phyloP scores from a whole-genome alignment of 345 rosid genomes.

The Geranium brycei region DNA sequence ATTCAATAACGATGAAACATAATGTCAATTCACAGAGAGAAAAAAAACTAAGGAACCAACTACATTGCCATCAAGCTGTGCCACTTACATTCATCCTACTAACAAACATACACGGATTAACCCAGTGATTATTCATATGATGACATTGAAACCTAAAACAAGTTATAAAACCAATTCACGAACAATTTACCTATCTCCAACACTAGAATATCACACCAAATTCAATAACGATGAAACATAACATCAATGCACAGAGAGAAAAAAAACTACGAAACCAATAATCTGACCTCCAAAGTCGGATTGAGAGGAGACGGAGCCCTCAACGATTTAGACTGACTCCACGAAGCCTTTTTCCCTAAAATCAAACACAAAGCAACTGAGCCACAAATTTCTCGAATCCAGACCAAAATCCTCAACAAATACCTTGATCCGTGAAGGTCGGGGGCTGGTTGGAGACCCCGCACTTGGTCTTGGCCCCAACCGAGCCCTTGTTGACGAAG shows the following conservation, averaged over 20 bases:
- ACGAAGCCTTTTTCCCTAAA: slow-evolving; percentile 44
- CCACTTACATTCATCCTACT: slow-evolving; percentile 5
- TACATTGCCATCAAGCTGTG: neutral
- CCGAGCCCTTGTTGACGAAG: slow-evolving; percentile 11
- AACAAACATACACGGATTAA: neutral
- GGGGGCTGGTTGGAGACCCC: slow-evolving; percentile 1
- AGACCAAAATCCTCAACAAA: neutral
- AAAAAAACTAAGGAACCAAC: neutral
- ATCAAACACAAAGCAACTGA: slow-evolving; percentile 3
- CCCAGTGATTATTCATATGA: neutral
- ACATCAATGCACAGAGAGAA: too few species aligned
- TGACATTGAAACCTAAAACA: neutral
- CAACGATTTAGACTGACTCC: slow-evolving; percentile 59
- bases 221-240: too few species aligned
- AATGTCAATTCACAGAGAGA: too few species aligned
- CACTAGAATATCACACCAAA: too few species aligned
- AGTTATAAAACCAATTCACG: neutral
- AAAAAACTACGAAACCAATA: neutral
- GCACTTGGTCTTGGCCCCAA: slow-evolving; percentile 1
- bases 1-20: too few species aligned
- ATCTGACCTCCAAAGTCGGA: slow-evolving; percentile 54
- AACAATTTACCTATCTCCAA: too few species aligned
- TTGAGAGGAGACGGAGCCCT: slow-evolving; percentile 31
- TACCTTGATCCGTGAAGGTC: slow-evolving; percentile 7
- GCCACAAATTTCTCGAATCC: neutral